phyloP scores from a whole-genome alignment of 257 asterid genomes.

The Plantago major region DNA sequence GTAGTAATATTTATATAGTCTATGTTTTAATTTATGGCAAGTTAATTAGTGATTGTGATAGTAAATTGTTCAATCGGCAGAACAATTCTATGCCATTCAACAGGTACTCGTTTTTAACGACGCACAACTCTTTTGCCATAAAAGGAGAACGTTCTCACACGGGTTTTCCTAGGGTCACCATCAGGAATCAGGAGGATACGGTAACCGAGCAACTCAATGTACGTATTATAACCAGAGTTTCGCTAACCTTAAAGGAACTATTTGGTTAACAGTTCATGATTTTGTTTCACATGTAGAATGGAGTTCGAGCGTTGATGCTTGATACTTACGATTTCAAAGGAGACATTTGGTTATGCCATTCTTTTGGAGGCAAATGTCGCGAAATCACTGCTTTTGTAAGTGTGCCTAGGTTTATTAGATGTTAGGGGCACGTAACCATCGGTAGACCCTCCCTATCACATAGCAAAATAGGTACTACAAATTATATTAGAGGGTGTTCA shows the following conservation, averaged over 20 bases:
- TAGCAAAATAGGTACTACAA: no score
- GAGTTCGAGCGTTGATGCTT: conserved; percentile 77
- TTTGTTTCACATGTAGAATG: conserved; percentile 34
- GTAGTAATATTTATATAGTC: no score
- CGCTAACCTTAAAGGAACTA: background rate
- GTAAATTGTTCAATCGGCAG: conserved; percentile 27
- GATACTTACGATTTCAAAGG: conserved; percentile 67
- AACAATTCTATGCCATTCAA: conserved; percentile 71
- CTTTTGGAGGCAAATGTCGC: conserved; percentile 56
- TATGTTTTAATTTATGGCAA: background rate
- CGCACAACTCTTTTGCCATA: conserved; percentile 69
- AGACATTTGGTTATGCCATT: conserved; percentile 79
- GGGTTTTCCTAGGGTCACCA: conserved; percentile 51
- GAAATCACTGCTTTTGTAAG: conserved; percentile 69
- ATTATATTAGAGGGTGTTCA: no score
- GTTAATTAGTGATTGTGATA: conserved; percentile 25
- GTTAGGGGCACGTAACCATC: no score
- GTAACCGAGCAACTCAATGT: conserved; percentile 64
- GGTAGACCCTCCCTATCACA: no score
- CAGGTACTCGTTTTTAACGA: conserved; percentile 64
- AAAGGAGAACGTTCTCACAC: conserved; percentile 34
- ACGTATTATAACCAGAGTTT: background rate
- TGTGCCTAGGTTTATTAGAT: background rate
- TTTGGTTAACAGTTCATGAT: background rate
- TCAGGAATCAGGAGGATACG: conserved; percentile 60